Percentiles rank a stretch among this genome's conserved stretches.
Conservation (phyloP, 371 early-diverging fungal genomes). For the Apophysomyces trapeziformis region DNA sequence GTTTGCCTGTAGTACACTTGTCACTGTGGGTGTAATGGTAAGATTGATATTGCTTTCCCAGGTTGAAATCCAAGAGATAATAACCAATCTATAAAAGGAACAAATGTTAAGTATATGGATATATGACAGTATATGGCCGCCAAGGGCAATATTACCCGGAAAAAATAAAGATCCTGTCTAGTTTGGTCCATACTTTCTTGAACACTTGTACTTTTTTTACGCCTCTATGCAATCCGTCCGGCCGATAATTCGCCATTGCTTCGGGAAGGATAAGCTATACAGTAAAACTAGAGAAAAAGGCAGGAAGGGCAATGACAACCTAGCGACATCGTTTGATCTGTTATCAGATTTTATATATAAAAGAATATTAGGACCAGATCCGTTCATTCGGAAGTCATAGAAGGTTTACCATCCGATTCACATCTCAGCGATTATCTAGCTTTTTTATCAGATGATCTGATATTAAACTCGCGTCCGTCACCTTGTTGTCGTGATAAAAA, state of each 20-base stretch:
- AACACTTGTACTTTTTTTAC: slow-evolving; percentile 32
- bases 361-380: neutral
- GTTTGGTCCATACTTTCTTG: slow-evolving; percentile 30
- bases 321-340: neutral
- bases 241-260: neutral
- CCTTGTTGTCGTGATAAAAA: neutral
- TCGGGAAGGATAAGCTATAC: neutral
- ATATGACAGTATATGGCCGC: neutral
- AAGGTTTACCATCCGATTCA: neutral
- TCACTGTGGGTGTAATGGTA: slow-evolving; percentile 12
- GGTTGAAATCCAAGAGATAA: slow-evolving; percentile 26
- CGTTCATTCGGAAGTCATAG: neutral
- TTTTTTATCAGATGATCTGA: slow-evolving; percentile 5
- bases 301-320: neutral
- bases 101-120: neutral
- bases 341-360: neutral
- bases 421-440: neutral
- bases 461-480: neutral
- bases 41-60: slow-evolving; percentile 21
- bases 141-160: slow-evolving; percentile 17
- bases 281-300: too few relatives aligned
- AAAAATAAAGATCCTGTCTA: slow-evolving; percentile 25
- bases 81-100: slow-evolving; percentile 20
- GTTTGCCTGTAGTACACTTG: slow-evolving; percentile 16
- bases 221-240: slow-evolving; percentile 14